These are phyloP conservation scores for Rubroboletus satanas DNA, from an alignment of 768 basidiomycete species.

Conservation along the genomic window DNA sequence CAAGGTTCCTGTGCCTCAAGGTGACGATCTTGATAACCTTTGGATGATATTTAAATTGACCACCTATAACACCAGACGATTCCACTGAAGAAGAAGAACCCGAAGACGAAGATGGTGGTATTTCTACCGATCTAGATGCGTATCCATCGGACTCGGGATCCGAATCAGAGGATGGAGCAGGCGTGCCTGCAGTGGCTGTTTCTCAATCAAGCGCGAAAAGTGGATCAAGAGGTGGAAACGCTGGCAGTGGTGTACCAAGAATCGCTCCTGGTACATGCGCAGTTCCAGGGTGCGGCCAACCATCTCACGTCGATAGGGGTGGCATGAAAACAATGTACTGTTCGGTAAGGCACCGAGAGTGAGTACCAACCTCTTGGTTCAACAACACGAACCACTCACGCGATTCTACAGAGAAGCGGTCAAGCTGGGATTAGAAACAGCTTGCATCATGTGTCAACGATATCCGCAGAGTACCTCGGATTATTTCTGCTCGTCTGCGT, in stretches of 20 bases:
- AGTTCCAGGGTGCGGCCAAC: slow-evolving; percentile 55
- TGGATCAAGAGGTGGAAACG: slow-evolving; percentile 11
- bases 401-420: slow-evolving; percentile 51
- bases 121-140: slow-evolving; percentile 29
- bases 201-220: slow-evolving; percentile 8
- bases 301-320: slow-evolving; percentile 51
- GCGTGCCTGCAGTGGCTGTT: slow-evolving; percentile 6
- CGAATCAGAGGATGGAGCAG: slow-evolving; percentile 23
- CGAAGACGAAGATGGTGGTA: slow-evolving; percentile 19
- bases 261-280: slow-evolving; percentile 41
- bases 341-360: slow-evolving; percentile 62
- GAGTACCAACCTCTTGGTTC: slow-evolving; percentile 26
- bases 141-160: slow-evolving; percentile 30
- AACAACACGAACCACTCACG: slow-evolving; percentile 7
- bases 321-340: slow-evolving; percentile 54
- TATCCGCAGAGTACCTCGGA: slow-evolving; percentile 57
- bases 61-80: slow-evolving; percentile 15
- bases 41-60: slow-evolving; percentile 11
- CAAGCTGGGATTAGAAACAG: slow-evolving; percentile 42
- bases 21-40: slow-evolving; percentile 16
- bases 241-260: slow-evolving; percentile 1
- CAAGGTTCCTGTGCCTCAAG: slow-evolving; percentile 15
- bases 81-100: slow-evolving; percentile 25
- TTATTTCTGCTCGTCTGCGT: slow-evolving; percentile 59
- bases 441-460: slow-evolving; percentile 63